These are phyloP conservation scores for Pseudonitzschia multiseries DNA, from an alignment of 108 stramenopile genomes.

Conservation along the genomic window DNA sequence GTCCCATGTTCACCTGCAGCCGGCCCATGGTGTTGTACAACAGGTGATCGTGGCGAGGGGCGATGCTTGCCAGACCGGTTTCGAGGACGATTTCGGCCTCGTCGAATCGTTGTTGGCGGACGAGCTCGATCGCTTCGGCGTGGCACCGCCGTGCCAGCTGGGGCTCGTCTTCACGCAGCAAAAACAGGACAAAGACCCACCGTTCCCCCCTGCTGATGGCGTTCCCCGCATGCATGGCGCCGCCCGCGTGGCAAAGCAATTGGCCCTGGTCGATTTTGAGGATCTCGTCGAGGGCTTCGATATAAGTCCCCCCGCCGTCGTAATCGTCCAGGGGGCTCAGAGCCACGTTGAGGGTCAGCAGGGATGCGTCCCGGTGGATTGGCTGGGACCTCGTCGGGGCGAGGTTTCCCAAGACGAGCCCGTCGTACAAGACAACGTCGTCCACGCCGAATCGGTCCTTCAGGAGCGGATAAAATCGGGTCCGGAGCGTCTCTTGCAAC, in stretches of 20 bases:
- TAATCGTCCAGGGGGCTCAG: constrained; percentile 52
- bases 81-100: constrained; percentile 9
- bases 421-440: constrained; percentile 9
- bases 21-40: constrained; percentile 4
- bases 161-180: constrained; percentile 21
- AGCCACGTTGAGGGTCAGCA: constrained; percentile 57
- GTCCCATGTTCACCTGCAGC: background rate
- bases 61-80: constrained; percentile 10
- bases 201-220: constrained; percentile 48
- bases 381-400: constrained; percentile 21
- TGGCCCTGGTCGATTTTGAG: constrained; percentile 36
- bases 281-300: constrained; percentile 29
- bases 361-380: constrained; percentile 20
- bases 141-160: constrained; percentile 32
- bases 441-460: constrained; percentile 9
- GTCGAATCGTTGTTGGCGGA: background rate
- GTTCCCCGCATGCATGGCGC: constrained; percentile 60
- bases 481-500: constrained; percentile 1
- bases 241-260: constrained; percentile 42
- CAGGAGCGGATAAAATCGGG: constrained; percentile 6
- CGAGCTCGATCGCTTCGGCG: constrained; percentile 9
- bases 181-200: constrained; percentile 38
- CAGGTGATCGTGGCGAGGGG: background rate
- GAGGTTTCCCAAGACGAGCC: constrained; percentile 16
- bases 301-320: constrained; percentile 74